phyloP scores from a whole-genome alignment of 768 basidiomycete species.

The Auricularia heimuer region DNA sequence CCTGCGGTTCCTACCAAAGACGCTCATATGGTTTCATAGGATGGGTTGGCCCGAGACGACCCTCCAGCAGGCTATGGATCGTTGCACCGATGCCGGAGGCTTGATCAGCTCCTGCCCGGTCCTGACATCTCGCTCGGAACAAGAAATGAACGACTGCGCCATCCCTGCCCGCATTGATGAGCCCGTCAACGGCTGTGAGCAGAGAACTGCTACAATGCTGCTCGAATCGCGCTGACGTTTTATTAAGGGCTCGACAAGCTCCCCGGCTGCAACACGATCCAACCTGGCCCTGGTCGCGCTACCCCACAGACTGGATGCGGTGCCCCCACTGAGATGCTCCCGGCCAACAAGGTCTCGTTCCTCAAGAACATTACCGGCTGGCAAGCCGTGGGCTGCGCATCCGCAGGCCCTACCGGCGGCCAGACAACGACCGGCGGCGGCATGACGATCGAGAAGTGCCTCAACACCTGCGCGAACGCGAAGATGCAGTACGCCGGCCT shows the following conservation, averaged over 20 bases:
- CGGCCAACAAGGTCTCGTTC: neutral
- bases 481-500: slow-evolving; percentile 8
- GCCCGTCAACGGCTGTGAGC: slow-evolving; percentile 7
- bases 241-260: neutral
- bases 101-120: slow-evolving; percentile 3
- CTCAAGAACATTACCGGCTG: slow-evolving; percentile 6
- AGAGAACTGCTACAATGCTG: no score
- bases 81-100: slow-evolving; percentile 7
- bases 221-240: neutral
- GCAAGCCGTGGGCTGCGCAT: slow-evolving; percentile 8
- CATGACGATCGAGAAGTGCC: slow-evolving; percentile 11
- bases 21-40: neutral
- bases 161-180: slow-evolving; percentile 8
- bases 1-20: neutral
- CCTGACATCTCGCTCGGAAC: slow-evolving; percentile 5
- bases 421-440: neutral
- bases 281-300: slow-evolving; percentile 2
- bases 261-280: slow-evolving; percentile 6
- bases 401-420: slow-evolving; percentile 4
- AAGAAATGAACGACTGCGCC: slow-evolving; percentile 10
- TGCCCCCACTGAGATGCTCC: neutral
- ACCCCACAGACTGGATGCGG: slow-evolving; percentile 5
- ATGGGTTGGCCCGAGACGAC: slow-evolving; percentile 8
- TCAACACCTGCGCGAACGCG: slow-evolving; percentile 9
- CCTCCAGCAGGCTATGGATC: slow-evolving; percentile 4